Conservation (phyloP, 495 filamentous ascomycete genomes). For the Physcia stellaris region DNA sequence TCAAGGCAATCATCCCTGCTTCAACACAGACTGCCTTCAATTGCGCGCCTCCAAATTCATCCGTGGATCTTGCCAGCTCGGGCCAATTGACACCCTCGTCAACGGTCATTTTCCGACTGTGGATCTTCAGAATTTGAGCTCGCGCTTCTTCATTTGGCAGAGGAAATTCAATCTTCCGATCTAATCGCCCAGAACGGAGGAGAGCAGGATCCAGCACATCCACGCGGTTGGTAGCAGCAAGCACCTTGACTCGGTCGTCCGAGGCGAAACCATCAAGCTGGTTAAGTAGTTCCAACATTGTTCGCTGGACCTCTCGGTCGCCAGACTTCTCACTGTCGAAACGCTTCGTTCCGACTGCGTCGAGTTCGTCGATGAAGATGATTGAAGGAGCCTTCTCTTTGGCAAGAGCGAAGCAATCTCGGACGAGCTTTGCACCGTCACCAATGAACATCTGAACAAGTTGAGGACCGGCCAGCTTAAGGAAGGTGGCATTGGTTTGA, state of each 20-base stretch:
- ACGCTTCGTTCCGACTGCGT: slow-evolving; percentile 94
- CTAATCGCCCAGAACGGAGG: slow-evolving; percentile 83
- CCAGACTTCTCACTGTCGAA: slow-evolving; percentile 98
- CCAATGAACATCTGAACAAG: slow-evolving; percentile 99
- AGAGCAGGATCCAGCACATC: slow-evolving; percentile 95
- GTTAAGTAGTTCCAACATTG: slow-evolving; percentile 97
- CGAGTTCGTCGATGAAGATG: slow-evolving; percentile 98
- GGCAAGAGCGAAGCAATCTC: slow-evolving; percentile 80
- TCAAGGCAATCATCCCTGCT: slow-evolving; percentile 96
- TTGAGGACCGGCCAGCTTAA: slow-evolving; percentile 95
- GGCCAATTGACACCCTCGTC: slow-evolving; percentile 90
- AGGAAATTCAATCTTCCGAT: slow-evolving; percentile 99
- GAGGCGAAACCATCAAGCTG: slow-evolving; percentile 97
- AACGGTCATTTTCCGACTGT: slow-evolving; percentile 96
- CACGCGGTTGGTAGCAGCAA: slow-evolving; percentile 94
- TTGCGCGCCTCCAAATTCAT: slow-evolving; percentile 96
- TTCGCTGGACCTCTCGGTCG: slow-evolving; percentile 95
- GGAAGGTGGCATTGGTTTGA: slow-evolving; percentile 96
- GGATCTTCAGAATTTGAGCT: slow-evolving; percentile 93
- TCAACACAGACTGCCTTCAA: slow-evolving; percentile 98
- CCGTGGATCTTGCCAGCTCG: slow-evolving; percentile 91
- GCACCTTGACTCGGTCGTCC: slow-evolving; percentile 97
- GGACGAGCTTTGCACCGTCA: slow-evolving; percentile 91
- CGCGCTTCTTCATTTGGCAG: slow-evolving; percentile 98
- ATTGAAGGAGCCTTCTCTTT: slow-evolving; percentile 87